Percentiles rank a stretch among this genome's conserved stretches.
Conservation (phyloP, 1,139 yeast species). For the Suhomyces chickasaworum region DNA sequence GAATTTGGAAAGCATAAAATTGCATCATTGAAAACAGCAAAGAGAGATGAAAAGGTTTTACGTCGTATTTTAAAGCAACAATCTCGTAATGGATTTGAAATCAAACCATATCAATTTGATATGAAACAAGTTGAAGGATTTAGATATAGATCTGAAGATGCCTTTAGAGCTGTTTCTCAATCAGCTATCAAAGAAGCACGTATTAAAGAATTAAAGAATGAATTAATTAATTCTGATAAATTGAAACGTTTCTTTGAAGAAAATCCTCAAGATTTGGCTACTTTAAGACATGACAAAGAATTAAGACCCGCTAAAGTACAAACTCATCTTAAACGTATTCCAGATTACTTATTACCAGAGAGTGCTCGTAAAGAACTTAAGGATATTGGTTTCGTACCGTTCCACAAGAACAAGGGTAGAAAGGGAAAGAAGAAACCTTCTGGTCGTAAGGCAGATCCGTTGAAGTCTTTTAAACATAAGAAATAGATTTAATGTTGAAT, state of each 20-base stretch:
- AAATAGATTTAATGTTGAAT: conserved; percentile 1
- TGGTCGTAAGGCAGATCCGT: conserved; percentile 63
- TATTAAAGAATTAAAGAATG: conserved; percentile 84
- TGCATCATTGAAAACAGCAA: conserved; percentile 69
- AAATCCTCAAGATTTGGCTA: conserved; percentile 91
- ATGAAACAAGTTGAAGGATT: conserved; percentile 93
- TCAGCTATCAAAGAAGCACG: conserved; percentile 93
- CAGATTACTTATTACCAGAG: conserved; percentile 87
- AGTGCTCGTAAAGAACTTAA: conserved; percentile 63
- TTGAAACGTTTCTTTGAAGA: conserved; percentile 95
- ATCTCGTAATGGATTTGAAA: conserved; percentile 67
- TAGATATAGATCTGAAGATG: conserved; percentile 96
- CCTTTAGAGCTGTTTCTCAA: conserved; percentile 90
- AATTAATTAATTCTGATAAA: conserved; percentile 84
- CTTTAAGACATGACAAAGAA: conserved; percentile 89
- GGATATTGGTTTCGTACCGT: conserved; percentile 76
- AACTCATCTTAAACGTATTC: conserved; percentile 85
- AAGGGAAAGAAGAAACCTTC: conserved; percentile 38
- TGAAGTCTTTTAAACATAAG: conserved; percentile 49
- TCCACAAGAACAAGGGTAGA: conserved; percentile 50
- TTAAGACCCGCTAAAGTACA: conserved; percentile 82
- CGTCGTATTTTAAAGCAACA: conserved; percentile 78
- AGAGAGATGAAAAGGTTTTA: conserved; percentile 83
- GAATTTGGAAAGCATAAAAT: conserved; percentile 90
- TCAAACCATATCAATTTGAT: conserved; percentile 86